Evolutionary conservation across 2,329 filamentous ascomycete genomes (phyloP).

Genomic region (Colletotrichum sp.): DNA sequence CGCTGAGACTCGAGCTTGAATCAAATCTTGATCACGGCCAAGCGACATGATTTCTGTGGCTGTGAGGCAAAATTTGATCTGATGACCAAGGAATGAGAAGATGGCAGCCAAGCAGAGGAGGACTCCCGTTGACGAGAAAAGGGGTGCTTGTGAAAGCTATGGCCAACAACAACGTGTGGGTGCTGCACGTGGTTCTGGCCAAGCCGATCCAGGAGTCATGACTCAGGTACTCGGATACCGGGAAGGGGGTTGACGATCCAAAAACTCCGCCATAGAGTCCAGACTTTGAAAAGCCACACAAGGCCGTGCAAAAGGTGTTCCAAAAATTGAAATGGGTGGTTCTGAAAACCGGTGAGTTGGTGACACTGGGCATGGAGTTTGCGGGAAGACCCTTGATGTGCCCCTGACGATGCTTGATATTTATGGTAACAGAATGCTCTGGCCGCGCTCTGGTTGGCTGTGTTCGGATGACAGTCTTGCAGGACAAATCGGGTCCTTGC

Average conservation of each 20-base stretch:
- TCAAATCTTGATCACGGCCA: not conserved
- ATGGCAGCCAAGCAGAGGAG: not conserved
- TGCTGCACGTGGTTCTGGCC: not conserved
- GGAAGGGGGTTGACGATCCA: not conserved
- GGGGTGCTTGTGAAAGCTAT: not conserved
- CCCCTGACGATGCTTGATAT: conserved; percentile 2
- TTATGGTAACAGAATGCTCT: not conserved
- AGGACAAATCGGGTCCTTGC: conserved; percentile 16
- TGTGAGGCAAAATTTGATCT: not conserved
- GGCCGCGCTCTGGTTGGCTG: not conserved
- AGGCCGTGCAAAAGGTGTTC: not conserved
- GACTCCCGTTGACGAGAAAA: not conserved
- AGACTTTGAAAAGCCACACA: not conserved
- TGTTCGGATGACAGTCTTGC: not conserved
- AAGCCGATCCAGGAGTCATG: not conserved
- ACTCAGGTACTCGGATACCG: not conserved
- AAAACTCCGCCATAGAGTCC: not conserved
- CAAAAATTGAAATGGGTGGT: not conserved
- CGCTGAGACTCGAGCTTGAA: not conserved
- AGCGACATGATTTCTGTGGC: not conserved
- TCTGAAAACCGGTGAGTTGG: not conserved
- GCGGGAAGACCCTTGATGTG: not conserved
- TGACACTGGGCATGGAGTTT: not conserved
- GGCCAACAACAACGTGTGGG: not conserved
- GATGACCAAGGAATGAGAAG: not conserved